Conservation (phyloP, 2,329 filamentous ascomycete species). For the Cadophora gregata region DNA sequence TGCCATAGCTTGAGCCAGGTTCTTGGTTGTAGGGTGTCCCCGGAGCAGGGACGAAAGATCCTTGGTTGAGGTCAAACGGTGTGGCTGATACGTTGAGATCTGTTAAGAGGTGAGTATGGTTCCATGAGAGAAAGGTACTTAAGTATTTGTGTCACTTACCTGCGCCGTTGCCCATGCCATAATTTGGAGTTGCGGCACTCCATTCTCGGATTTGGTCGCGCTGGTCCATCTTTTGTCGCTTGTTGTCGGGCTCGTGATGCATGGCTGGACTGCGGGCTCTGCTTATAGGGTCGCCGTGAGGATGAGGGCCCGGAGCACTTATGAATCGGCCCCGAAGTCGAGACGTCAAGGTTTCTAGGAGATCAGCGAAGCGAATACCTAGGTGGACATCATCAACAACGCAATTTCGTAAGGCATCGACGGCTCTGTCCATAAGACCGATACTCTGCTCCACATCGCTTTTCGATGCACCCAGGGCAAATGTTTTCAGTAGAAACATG, state of each 20-base stretch:
- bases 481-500: conserved; percentile 85
- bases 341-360: conserved; percentile 79
- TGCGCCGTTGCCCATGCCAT: conserved; percentile 34
- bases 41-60: conserved; percentile 60
- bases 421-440: conserved; percentile 74
- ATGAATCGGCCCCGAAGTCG: conserved; percentile 77
- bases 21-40: conserved; percentile 43
- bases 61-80: conserved; percentile 62
- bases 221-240: conserved; percentile 38
- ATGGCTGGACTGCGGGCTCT: conserved; percentile 40
- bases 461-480: conserved; percentile 79
- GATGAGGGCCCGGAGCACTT: conserved; percentile 58
- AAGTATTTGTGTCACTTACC: conserved; percentile 30
- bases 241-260: conserved; percentile 43
- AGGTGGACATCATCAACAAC: conserved; percentile 87
- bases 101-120: conserved; percentile 24
- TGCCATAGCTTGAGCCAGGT: conserved; percentile 35
- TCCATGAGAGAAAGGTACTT: background rate
- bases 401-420: conserved; percentile 75
- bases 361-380: conserved; percentile 81
- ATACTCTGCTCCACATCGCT: conserved; percentile 80
- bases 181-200: conserved; percentile 40
- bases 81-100: conserved; percentile 61
- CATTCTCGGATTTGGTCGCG: conserved; percentile 40
- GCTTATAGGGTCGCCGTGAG: conserved; percentile 39